Evolutionary conservation across 305 asterid genomes (phyloP), one percentile per base, ranked within the genome.

Genomic region (Coffea humblotiana): DNA sequence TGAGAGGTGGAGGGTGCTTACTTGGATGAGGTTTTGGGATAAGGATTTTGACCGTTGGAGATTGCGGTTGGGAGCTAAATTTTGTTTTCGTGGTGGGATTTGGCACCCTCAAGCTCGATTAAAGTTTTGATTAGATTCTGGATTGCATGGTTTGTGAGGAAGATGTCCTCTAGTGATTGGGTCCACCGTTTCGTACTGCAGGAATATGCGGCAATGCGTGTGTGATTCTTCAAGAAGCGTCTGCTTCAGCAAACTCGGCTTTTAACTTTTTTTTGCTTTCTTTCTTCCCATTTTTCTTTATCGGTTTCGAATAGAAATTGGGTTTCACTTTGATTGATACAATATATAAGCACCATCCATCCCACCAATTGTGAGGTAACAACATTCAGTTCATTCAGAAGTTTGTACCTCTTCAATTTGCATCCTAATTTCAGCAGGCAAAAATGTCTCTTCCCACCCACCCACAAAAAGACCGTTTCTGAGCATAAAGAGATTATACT

Each of bases 11-110:
- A 61, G 74, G 43, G 68, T 74, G 71, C 65, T 72, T 74, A 27
- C 27, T 77, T 79, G 90, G 97, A 90, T 90, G 83, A 90, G 95
- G 91, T 87, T 90, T 88, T 66, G 76, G 88, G 97, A 92, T 92
- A 91, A 92, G 94, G 91, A 83, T 84, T 86, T 90, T 86, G 80
- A 81, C 81, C 47, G 77, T 78, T 73, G 82, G 77, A 80, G 86
- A 79, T 81, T 84, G 82, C 61, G 80, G 82, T 81, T 82, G 81
- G 52, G 48, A 63, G 74, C 37, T 0, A 74, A 76, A 60, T 70
- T 71, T 45, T 25, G 58, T 12, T 79, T 60, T 9, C n/a, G 18
- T 10, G 35, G 45, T 19, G 16, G 70, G 69, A 49, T 72, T 61
- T 48, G 32, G 45, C 67, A n/a, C 63, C 72, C 72, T 56, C 37